Base-by-base conservation (phyloP, 371 early-diverging fungal species). In the Zychaea mexicana region DNA sequence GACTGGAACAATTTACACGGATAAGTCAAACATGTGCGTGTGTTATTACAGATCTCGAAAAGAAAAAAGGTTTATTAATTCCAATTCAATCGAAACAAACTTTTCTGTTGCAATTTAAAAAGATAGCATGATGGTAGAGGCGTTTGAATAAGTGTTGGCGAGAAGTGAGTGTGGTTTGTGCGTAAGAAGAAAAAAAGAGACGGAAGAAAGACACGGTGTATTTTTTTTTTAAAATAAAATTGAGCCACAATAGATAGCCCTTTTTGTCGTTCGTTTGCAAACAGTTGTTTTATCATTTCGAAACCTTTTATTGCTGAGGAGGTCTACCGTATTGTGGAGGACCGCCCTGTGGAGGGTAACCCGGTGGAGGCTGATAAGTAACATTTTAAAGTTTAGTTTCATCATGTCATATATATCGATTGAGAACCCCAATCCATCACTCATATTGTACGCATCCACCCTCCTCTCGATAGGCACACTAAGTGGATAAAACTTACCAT, bases 401-500 rank as follows among this genome's bases (percentile, higher is more conserved):
- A n/a, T n/a, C n/a, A n/a, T n/a, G n/a, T n/a, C n/a, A n/a, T n/a
- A n/a, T n/a, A n/a, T n/a, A n/a, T n/a, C n/a, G n/a, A n/a, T n/a
- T n/a, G n/a, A n/a, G n/a, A n/a, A n/a, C n/a, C n/a, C n/a, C n/a
- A n/a, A n/a, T n/a, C n/a, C n/a, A n/a, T n/a, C n/a, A n/a, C n/a
- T n/a, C n/a, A n/a, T n/a, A n/a, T n/a, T n/a, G n/a, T n/a, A n/a
- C n/a, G n/a, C n/a, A n/a, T n/a, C n/a, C n/a, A n/a, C n/a, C n/a
- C 33, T 33, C 33, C 12, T 33, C 12, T 33, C 33, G 12, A 59
- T 68, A 69, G 67, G 69, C 70, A 47, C 71, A 69, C 12, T 8
- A 33, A 33, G 12, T 8, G 33, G 12, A 33, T 33, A 33, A 45
- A 10, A 42, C 67, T 65, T 71, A 75, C 72, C 72, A 73, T 67